Percentiles rank a stretch among this genome's conserved stretches.
Evolutionary conservation across 345 rosid species (phyloP).

Genomic region (Raphanus sativus): DNA sequence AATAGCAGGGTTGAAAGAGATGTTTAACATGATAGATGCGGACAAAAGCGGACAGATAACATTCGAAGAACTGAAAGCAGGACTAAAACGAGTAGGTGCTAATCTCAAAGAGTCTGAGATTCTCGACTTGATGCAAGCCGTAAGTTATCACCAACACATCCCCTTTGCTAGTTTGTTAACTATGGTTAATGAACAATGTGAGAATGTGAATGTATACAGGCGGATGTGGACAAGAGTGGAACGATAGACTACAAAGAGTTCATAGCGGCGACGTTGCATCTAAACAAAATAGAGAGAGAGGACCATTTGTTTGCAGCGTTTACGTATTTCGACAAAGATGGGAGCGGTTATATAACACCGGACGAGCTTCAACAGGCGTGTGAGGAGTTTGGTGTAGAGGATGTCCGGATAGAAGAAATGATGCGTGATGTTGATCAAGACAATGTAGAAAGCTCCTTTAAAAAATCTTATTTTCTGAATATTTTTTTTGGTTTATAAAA

Average conservation of each 20-base stretch:
- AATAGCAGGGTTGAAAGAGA: slow-evolving; percentile 84
- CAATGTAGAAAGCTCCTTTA: slow-evolving; percentile 49
- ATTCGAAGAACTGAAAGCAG: slow-evolving; percentile 81
- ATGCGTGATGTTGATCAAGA: slow-evolving; percentile 79
- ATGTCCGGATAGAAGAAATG: slow-evolving; percentile 70
- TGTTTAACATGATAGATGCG: slow-evolving; percentile 88
- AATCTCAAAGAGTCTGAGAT: slow-evolving; percentile 85
- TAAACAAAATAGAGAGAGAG: slow-evolving; percentile 78
- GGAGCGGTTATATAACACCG: slow-evolving; percentile 83
- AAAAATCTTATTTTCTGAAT: background rate
- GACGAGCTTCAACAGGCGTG: slow-evolving; percentile 93
- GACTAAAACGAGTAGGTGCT: slow-evolving; percentile 73
- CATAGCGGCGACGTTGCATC: slow-evolving; percentile 82
- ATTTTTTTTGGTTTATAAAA: background rate
- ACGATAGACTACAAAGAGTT: slow-evolving; percentile 85
- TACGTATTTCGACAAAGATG: slow-evolving; percentile 84
- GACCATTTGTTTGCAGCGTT: slow-evolving; percentile 84
- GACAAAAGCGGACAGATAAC: slow-evolving; percentile 85
- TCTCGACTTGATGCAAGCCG: slow-evolving; percentile 87
- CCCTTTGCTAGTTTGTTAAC: background rate
- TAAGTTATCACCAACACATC: slow-evolving; percentile 41
- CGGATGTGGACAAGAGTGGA: slow-evolving; percentile 86
- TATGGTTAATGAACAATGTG: slow-evolving; percentile 16
- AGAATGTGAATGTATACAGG: slow-evolving; percentile 44
- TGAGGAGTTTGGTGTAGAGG: slow-evolving; percentile 75